Base-by-base conservation (phyloP, 2,329 filamentous ascomycete species). In the Cladobotryum protrusum region DNA sequence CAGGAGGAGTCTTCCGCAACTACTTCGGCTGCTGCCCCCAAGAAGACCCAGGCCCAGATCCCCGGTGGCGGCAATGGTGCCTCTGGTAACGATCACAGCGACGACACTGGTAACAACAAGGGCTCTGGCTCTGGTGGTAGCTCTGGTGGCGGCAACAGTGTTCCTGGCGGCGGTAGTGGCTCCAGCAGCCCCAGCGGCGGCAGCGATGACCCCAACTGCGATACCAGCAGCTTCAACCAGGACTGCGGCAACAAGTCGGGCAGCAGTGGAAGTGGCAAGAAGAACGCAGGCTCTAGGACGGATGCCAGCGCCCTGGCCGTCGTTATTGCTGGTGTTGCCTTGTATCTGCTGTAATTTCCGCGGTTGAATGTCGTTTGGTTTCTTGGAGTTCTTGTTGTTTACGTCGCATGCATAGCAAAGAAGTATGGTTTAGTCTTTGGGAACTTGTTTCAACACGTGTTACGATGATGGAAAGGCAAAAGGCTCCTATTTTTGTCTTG, bases 211-310 rank as follows among this genome's bases (percentile, higher is more conserved):
- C 56, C 55, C 29, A 59, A 62, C 51, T 76, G 73, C 56, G 56
- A 64, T 11, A 55, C 62, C 7, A 64, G 56, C 32, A 64, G 64
- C 43, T 77, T 77, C 57, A 64, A 66, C 49, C 71, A 75, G 57
- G 57, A 63, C 50, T 74, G 71, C 57, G 40, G 47, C 29, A 63
- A 52, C 18, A 60, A 60, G 43, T 57, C 62, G 17, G 63, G 67
- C 50, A 52, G 55, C 50, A 68, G 63, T 53, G 57, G 57, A 47
- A 57, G 52, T 50, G 61, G 59, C 33, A 63, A 63, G 49, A 66
- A 64, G 56, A 69, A 57, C 48, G 58, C 56, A 12, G 61, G 65
- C 49, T 59, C 59, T 52, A 62, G 63, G 52, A 56, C 63, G 9
- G 63, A 65, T 17, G 61, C 62, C 9, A 72, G 68, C 52, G 63